Base-by-base conservation (phyloP, 495 filamentous ascomycete species). In the Penicillium mononematosum region DNA sequence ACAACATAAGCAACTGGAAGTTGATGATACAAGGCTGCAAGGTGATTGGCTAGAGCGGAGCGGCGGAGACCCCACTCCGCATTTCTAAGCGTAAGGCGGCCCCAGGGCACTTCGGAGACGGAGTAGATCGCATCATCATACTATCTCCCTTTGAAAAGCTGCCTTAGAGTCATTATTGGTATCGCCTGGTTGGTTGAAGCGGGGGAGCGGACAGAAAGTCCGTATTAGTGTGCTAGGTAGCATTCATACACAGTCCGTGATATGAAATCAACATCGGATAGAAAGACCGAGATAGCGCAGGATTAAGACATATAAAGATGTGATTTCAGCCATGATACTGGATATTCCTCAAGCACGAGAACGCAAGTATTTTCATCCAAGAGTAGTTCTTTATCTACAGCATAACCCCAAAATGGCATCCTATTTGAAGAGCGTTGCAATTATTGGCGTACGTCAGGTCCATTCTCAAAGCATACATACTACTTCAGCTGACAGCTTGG, bases 401-500 rank as follows among this genome's bases (percentile, higher is more conserved):
- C 4, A 7, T 5, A 31, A 46, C 19, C 2, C 2, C 45, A 58
- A 34, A 45, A 66, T 66, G 63, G 27, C 60, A 14, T 53, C 24
- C 25, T 17, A n/a, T 9, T 22, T 64, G 41, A 71, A 68, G 43
- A 71, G 73, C 27, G 59, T 71, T 50, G 58, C 61, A 8, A 43
- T 74, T 39, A 45, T 71, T 22, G 67, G 69, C 14, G 66, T 68
- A 68, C 29, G 58, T 47, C 32, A 36, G 4, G 8, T 5, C 32
- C 32, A 36, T 36, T 14, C 11, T 36, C 12, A 36, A 36, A 14
- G 12, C 12, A 36, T 36, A 36, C 12, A 16, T 36, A 4, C 16
- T 36, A 36, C 12, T 4, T 4, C 11, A 16, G 32, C 32, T 36
- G 12, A 36, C 11, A 5, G 16, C 32, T 36, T 36, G 32, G 32